Evolutionary conservation across 179 eudicot genomes (phyloP).

Genomic region (Corrigiola litoralis): DNA sequence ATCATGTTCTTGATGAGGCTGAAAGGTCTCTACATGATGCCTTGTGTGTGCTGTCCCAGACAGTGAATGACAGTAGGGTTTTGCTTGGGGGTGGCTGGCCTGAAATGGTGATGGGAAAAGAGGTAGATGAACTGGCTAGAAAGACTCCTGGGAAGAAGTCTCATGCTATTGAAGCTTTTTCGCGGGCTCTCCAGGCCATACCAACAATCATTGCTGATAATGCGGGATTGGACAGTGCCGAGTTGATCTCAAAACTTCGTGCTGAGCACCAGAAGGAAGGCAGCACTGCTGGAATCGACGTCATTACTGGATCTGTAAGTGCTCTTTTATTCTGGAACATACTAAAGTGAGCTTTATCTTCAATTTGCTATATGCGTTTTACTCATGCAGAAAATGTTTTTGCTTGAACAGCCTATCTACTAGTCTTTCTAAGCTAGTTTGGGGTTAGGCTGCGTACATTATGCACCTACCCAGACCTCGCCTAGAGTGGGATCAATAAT

Average conservation of each 20-base stretch:
- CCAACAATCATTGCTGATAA: slow-evolving; percentile 97
- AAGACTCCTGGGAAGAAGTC: slow-evolving; percentile 97
- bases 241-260: slow-evolving; percentile 83
- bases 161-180: slow-evolving; percentile 97
- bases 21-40: slow-evolving; percentile 98
- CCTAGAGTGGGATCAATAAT: no score
- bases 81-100: slow-evolving; percentile 99
- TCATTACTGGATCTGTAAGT: slow-evolving; percentile 85
- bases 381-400: no score
- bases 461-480: no score
- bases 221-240: slow-evolving; percentile 97
- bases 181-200: slow-evolving; percentile 83
- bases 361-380: no score
- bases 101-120: slow-evolving; percentile 96
- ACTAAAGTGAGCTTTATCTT: no score
- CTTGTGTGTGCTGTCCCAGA: slow-evolving; percentile 90
- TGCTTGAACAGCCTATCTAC: no score
- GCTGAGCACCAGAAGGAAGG: slow-evolving; percentile 94
- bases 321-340: not conserved
- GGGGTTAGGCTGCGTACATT: no score
- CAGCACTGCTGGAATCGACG: slow-evolving; percentile 83
- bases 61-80: slow-evolving; percentile 91
- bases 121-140: slow-evolving; percentile 87
- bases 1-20: slow-evolving; percentile 96
- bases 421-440: no score